Evolutionary conservation across 2,329 filamentous ascomycete species (phyloP).

Genomic region (Macrophomina tecta): DNA sequence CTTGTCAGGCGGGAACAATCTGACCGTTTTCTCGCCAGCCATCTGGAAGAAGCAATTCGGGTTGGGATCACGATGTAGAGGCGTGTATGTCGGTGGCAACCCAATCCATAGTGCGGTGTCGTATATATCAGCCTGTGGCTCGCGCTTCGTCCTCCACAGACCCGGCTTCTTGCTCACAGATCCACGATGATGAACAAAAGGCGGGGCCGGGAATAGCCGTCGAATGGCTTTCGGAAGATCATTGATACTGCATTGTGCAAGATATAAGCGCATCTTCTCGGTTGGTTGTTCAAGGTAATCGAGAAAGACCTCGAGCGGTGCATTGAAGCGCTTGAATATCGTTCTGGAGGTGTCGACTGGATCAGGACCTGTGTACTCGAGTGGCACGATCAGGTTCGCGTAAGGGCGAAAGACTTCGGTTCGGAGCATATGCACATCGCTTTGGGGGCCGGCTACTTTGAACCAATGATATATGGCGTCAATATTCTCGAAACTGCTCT

Average conservation of each 20-base stretch:
- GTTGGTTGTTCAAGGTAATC: constrained; percentile 54
- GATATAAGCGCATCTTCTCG: constrained; percentile 65
- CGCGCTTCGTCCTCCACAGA: constrained; percentile 61
- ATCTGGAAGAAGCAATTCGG: constrained; percentile 91
- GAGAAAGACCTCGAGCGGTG: constrained; percentile 69
- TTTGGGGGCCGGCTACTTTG: neutral
- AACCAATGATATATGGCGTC: constrained; percentile 7
- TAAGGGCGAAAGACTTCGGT: neutral
- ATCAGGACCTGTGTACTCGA: constrained; percentile 60
- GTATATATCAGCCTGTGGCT: constrained; percentile 72
- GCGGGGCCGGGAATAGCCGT: constrained; percentile 63
- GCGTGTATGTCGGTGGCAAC: constrained; percentile 83
- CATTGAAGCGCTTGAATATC: constrained; percentile 63
- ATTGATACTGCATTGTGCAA: constrained; percentile 78
- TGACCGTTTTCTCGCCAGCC: constrained; percentile 71
- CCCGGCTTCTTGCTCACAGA: neutral
- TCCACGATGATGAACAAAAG: constrained; percentile 65
- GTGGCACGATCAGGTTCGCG: neutral
- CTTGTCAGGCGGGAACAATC: constrained; percentile 69
- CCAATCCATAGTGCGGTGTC: constrained; percentile 88
- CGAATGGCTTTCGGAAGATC: constrained; percentile 69
- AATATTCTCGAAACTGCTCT: neutral
- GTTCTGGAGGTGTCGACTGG: constrained; percentile 35
- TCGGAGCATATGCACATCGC: neutral
- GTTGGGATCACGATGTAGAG: constrained; percentile 90